Conservation (phyloP, 176 grass and related monocot genomes). For the Rhynchospora tenuis region DNA sequence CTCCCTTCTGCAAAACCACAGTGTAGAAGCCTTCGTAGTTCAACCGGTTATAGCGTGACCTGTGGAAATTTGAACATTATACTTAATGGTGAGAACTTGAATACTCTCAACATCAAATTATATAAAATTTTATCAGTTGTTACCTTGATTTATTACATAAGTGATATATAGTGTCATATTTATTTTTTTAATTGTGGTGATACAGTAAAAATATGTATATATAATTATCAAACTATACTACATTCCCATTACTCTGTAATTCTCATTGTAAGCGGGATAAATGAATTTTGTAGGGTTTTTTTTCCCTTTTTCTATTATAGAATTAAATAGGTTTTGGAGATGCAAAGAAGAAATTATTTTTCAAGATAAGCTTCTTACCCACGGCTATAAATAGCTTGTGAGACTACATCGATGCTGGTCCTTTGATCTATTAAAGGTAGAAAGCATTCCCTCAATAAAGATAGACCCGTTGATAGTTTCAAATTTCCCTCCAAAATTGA, state of each 20-base stretch:
- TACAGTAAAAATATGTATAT: background rate
- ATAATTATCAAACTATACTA: background rate
- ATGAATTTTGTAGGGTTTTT: too few relatives aligned
- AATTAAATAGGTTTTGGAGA: background rate
- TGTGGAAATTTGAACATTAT: constrained; percentile 7
- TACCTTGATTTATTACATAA: background rate
- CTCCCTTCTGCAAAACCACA: constrained; percentile 58
- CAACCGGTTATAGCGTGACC: constrained; percentile 59
- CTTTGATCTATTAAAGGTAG: constrained; percentile 55
- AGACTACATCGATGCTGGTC: constrained; percentile 52
- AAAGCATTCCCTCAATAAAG: constrained; percentile 71
- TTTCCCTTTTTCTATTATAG: too few relatives aligned
- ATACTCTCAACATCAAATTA: background rate
- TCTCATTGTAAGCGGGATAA: background rate
- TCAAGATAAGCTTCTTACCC: constrained; percentile 25
- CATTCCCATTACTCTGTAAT: background rate
- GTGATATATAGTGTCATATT: background rate
- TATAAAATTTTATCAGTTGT: background rate
- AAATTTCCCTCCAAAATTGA: constrained; percentile 37
- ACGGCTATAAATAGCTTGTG: constrained; percentile 61
- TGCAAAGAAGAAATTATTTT: background rate
- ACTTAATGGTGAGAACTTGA: background rate
- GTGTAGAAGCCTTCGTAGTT: constrained; percentile 73
- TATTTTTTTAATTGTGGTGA: background rate
- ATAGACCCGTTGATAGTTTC: constrained; percentile 43